Percentiles rank a stretch among this genome's conserved stretches.
These are phyloP conservation scores for Rhexocercosporidium sp. DNA, from an alignment of 2,329 filamentous ascomycete species.

Conservation along the genomic window DNA sequence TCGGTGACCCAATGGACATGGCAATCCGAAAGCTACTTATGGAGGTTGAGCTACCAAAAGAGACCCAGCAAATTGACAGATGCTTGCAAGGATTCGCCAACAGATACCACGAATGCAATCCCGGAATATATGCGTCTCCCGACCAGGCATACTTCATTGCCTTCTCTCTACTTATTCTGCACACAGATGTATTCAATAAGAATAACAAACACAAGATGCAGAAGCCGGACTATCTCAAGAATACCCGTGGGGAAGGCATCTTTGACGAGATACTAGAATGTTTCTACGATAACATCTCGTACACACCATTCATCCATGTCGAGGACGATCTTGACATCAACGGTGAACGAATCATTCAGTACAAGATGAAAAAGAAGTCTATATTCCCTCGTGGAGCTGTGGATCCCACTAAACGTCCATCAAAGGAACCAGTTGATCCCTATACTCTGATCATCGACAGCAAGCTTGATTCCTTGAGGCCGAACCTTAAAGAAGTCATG, in stretches of 20 bases:
- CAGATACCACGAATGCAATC: constrained; percentile 97
- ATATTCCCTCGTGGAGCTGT: constrained; percentile 69
- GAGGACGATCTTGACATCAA: constrained; percentile 88
- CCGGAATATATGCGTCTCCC: constrained; percentile 86
- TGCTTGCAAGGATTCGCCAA: constrained; percentile 95
- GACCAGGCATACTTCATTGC: constrained; percentile 99
- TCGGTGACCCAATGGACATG: constrained; percentile 98
- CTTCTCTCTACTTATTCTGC: constrained; percentile 93
- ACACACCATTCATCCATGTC: constrained; percentile 97
- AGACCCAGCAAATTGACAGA: constrained; percentile 97
- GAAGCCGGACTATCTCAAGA: constrained; percentile 92
- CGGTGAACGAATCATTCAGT: constrained; percentile 71
- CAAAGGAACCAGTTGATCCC: constrained; percentile 89
- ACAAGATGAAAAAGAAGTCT: constrained; percentile 73
- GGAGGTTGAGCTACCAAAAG: constrained; percentile 94
- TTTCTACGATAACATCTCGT: constrained; percentile 98
- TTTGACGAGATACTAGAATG: constrained; percentile 91
- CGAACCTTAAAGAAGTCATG: constrained; percentile 90
- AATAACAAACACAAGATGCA: constrained; percentile 99
- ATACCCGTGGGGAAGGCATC: constrained; percentile 90
- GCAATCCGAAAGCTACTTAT: constrained; percentile 93
- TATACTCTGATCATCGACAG: constrained; percentile 93
- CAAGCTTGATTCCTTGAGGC: constrained; percentile 81
- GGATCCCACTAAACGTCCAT: constrained; percentile 67
- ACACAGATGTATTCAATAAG: constrained; percentile 99